Percentiles rank a stretch among this genome's conserved stretches.
phyloP scores from a whole-genome alignment of 768 basidiomycete genomes.

The Pleurotus eryngii region DNA sequence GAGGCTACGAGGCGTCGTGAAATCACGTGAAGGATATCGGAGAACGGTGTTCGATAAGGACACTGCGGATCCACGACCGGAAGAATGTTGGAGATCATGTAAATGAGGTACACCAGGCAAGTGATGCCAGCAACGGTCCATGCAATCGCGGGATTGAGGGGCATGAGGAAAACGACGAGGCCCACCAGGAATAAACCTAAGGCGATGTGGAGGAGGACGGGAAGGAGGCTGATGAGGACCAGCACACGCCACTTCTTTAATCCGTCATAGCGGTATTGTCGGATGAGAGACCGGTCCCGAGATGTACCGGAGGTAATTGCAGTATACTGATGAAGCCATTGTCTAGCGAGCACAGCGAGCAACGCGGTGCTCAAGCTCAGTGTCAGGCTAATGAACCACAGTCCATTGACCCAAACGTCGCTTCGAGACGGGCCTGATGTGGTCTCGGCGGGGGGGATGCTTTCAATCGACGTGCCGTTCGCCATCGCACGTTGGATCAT shows the following conservation, averaged over 20 bases:
- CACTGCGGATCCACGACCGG: background rate
- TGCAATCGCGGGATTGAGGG: constrained; percentile 30
- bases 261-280: constrained; percentile 34
- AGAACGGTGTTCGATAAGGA: background rate
- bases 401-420: constrained; percentile 33
- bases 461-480: background rate
- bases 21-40: too few species aligned
- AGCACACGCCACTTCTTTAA: constrained; percentile 35
- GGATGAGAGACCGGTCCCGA: constrained; percentile 32
- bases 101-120: background rate
- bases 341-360: constrained; percentile 43
- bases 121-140: background rate
- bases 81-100: background rate
- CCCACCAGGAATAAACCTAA: constrained; percentile 50
- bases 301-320: constrained; percentile 33
- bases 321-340: constrained; percentile 38
- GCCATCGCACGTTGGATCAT: background rate
- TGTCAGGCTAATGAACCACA: constrained; percentile 42
- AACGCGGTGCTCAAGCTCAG: constrained; percentile 40
- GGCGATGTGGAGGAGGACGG: constrained; percentile 44
- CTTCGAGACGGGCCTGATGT: constrained; percentile 10
- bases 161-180: constrained; percentile 39
- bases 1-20: too few species aligned
- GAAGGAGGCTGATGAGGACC: constrained; percentile 36
- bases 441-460: background rate